A percentile compares a stretch with the other conserved stretches of the same genome.
Conservation (phyloP, 2,329 filamentous ascomycete genomes). For the Trichoderma brevicompactum region DNA sequence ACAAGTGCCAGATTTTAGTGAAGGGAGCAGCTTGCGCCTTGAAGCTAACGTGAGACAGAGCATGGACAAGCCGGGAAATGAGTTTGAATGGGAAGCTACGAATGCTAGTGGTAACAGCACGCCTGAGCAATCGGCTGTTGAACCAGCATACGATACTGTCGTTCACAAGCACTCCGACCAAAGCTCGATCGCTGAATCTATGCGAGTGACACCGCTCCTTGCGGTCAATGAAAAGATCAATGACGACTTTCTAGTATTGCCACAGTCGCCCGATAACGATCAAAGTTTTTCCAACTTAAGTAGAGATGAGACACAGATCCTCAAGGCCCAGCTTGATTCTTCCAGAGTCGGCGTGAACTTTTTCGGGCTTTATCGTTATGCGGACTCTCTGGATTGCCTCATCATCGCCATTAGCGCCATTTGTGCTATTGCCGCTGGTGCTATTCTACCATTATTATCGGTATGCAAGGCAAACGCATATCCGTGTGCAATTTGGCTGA, state of each 20-base stretch:
- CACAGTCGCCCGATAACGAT: not conserved
- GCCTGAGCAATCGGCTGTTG: too few species aligned
- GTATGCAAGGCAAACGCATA: not conserved
- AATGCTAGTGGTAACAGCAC: not conserved
- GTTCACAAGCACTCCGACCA: too few species aligned
- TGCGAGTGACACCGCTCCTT: too few species aligned
- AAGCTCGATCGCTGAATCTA: too few species aligned
- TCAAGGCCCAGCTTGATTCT: conserved; percentile 3
- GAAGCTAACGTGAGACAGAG: not conserved
- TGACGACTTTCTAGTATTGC: not conserved
- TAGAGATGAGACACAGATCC: not conserved
- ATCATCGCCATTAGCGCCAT: not conserved
- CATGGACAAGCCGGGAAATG: not conserved
- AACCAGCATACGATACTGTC: too few species aligned
- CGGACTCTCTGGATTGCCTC: conserved; percentile 6
- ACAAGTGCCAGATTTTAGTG: not conserved
- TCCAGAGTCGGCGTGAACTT: not conserved
- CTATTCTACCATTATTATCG: conserved; percentile 1
- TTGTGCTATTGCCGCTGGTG: not conserved
- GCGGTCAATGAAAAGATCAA: not conserved
- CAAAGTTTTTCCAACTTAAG: not conserved
- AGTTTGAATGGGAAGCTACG: not conserved
- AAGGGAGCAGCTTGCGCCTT: not conserved
- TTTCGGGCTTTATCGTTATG: conserved; percentile 5
- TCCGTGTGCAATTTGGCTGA: not conserved